A percentile compares a stretch with the other conserved stretches of the same genome.
Evolutionary conservation across 257 asterid genomes (phyloP).

Genomic region (Orobanche coerulescens): DNA sequence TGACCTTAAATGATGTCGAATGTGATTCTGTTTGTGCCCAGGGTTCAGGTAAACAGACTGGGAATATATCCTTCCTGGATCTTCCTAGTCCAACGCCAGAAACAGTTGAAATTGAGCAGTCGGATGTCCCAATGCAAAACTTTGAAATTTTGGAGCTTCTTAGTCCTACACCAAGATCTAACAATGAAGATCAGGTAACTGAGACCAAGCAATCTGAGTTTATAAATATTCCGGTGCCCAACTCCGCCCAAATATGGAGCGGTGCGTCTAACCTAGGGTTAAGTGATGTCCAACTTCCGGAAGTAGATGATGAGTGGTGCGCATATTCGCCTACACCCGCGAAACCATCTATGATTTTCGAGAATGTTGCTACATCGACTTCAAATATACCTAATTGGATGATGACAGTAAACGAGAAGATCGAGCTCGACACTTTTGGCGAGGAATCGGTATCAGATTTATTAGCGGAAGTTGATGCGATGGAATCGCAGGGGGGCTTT

Average conservation of each 20-base stretch:
- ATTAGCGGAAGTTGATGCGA: constrained; percentile 75
- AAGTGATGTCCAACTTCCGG: constrained; percentile 34
- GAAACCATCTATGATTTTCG: constrained; percentile 29
- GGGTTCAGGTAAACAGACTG: constrained; percentile 22
- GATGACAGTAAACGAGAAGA: constrained; percentile 40
- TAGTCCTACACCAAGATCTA: constrained; percentile 40
- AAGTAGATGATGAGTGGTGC: constrained; percentile 45
- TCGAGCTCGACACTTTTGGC: constrained; percentile 61
- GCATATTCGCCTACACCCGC: constrained; percentile 52
- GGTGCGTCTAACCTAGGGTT: constrained; percentile 27
- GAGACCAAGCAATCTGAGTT: constrained; percentile 35
- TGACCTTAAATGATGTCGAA: constrained; percentile 26
- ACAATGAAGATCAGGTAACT: constrained; percentile 31
- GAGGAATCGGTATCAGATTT: constrained; percentile 76
- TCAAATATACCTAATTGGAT: constrained; percentile 46
- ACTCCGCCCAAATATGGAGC: constrained; percentile 45
- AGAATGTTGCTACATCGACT: constrained; percentile 24
- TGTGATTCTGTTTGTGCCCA: constrained; percentile 23
- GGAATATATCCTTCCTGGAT: constrained; percentile 16
- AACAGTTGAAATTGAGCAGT: constrained; percentile 24
- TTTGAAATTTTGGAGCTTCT: constrained; percentile 34
- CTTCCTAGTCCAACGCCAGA: constrained; percentile 31
- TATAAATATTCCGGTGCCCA: constrained; percentile 31
- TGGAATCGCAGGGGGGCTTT: constrained; percentile 42
- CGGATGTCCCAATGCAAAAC: constrained; percentile 24